Evolutionary conservation across 305 asterid genomes (phyloP).

Genomic region (Fraxinus platypoda): DNA sequence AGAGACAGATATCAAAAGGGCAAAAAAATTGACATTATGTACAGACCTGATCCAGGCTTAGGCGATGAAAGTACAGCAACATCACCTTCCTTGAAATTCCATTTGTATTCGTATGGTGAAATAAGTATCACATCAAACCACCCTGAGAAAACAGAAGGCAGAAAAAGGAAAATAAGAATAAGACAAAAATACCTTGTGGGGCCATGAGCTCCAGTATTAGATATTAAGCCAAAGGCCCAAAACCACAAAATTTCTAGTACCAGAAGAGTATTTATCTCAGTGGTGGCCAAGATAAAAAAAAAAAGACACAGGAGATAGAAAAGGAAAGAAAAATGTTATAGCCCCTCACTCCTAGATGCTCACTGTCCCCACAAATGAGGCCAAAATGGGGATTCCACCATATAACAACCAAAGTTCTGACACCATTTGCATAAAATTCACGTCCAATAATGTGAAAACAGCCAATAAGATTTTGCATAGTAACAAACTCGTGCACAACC

Average conservation of each 20-base stretch:
- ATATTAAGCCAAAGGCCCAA: slow-evolving; percentile 15
- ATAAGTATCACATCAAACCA: slow-evolving; percentile 89
- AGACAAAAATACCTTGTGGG: slow-evolving; percentile 4
- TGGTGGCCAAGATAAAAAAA: not conserved
- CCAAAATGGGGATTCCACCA: not conserved
- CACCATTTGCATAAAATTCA: not conserved
- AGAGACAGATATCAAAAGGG: not conserved
- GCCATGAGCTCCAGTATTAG: slow-evolving; percentile 11
- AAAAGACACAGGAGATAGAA: slow-evolving; percentile 14
- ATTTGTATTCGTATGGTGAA: slow-evolving; percentile 71
- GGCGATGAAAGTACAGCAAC: slow-evolving; percentile 97
- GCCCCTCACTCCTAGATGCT: slow-evolving; percentile 4
- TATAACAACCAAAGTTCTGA: not conserved
- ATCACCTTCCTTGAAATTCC: slow-evolving; percentile 96
- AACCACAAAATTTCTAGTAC: slow-evolving; percentile 5
- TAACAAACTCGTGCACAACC: not conserved
- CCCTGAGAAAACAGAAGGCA: slow-evolving; percentile 49
- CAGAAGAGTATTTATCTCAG: not conserved
- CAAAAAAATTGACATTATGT: slow-evolving; percentile 4
- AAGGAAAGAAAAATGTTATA: not conserved
- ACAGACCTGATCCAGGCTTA: slow-evolving; percentile 80
- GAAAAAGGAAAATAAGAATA: slow-evolving; percentile 20
- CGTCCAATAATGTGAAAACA: not conserved
- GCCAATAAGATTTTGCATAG: not conserved
- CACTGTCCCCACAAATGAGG: not conserved